phyloP scores from a whole-genome alignment of 805 yeast genomes.

The Kregervanrija fluxuum region DNA sequence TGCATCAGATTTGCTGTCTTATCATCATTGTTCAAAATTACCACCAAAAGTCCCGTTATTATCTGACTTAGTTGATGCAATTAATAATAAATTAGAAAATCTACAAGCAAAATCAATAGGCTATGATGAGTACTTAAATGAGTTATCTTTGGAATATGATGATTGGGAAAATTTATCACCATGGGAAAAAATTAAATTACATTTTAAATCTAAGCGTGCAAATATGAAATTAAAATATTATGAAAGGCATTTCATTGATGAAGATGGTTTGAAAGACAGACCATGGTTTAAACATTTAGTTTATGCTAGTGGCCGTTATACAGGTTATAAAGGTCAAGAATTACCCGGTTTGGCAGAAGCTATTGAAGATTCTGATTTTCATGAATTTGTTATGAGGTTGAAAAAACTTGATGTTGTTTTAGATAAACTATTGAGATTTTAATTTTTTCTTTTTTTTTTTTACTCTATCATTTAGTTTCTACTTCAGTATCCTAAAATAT shows the following conservation, averaged over 20 bases:
- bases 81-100: conserved; percentile 20
- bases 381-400: conserved; percentile 24
- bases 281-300: conserved; percentile 53
- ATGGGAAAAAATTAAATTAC: conserved; percentile 23
- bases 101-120: conserved; percentile 17
- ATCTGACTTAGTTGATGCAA: conserved; percentile 21
- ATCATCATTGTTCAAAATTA: neutral
- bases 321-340: conserved; percentile 54
- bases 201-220: conserved; percentile 18
- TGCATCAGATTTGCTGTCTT: neutral
- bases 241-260: conserved; percentile 40
- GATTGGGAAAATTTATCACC: conserved; percentile 18
- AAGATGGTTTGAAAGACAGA: conserved; percentile 42
- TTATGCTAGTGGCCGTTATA: conserved; percentile 53
- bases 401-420: conserved; percentile 8
- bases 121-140: conserved; percentile 21
- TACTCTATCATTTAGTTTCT: no score
- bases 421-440: conserved; percentile 3
- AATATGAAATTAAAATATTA: conserved; percentile 35
- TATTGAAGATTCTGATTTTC: conserved; percentile 38
- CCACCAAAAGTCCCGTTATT: conserved; percentile 3
- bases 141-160: conserved; percentile 17
- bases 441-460: no score
- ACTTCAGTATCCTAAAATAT: no score
- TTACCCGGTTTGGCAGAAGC: conserved; percentile 52